Evolutionary conservation across 2,329 filamentous ascomycete genomes (phyloP).

Genomic region (Magnaporthiopsis rhizophila): DNA sequence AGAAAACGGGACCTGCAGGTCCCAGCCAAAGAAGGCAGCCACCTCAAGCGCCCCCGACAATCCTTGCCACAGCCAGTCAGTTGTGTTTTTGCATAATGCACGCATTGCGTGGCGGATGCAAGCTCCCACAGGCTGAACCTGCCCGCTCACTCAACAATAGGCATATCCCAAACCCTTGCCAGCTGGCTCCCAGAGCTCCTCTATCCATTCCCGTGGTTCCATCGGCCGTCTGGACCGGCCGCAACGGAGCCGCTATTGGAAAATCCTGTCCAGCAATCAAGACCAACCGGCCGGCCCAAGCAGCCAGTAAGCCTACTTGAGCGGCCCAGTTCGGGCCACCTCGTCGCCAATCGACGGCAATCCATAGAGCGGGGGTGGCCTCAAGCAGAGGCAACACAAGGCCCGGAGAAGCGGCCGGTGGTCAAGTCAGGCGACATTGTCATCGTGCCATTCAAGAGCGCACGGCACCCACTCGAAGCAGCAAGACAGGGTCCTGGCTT

Average conservation of each 20-base stretch:
- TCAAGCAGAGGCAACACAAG: not conserved
- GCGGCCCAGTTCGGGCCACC: not conserved
- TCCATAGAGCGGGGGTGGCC: not conserved
- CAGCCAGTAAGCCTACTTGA: not conserved
- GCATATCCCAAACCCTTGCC: no score
- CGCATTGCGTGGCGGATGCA: not conserved
- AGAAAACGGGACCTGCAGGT: not conserved
- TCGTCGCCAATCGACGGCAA: constrained; percentile 1
- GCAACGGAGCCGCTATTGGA: constrained; percentile 1
- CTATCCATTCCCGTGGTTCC: not conserved
- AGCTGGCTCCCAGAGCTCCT: not conserved
- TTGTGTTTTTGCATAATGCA: not conserved
- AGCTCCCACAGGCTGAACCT: no score
- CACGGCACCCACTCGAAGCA: not conserved
- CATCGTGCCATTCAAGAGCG: not conserved
- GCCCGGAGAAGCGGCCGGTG: not conserved
- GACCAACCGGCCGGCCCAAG: not conserved
- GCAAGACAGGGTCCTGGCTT: no score
- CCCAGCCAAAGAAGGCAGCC: not conserved
- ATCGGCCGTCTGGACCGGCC: not conserved
- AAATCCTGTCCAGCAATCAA: constrained; percentile 1
- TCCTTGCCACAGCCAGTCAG: not conserved
- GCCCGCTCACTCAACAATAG: no score
- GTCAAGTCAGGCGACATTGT: not conserved
- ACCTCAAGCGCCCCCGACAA: not conserved